phyloP scores from a whole-genome alignment of 2,329 filamentous ascomycete species.

The Cryphonectria naterciae region DNA sequence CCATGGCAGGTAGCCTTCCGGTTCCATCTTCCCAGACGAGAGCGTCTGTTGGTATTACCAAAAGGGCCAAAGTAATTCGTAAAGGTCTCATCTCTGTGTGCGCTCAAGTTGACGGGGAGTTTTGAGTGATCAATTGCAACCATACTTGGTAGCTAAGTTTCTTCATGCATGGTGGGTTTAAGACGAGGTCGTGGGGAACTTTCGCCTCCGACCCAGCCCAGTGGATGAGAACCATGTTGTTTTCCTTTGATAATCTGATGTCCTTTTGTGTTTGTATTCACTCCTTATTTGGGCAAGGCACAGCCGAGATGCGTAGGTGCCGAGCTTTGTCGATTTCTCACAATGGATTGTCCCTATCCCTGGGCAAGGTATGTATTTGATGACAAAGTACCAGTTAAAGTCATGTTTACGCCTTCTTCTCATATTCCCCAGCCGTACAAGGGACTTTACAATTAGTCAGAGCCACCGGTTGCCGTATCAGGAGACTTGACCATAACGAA shows the following conservation, averaged over 20 bases:
- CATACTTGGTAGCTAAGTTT: not conserved
- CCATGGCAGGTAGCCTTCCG: constrained; percentile 16
- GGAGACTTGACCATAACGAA: not conserved
- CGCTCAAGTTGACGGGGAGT: not conserved
- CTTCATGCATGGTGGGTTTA: not conserved
- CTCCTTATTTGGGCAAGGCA: not conserved
- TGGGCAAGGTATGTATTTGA: not conserved
- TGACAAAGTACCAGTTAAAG: not conserved
- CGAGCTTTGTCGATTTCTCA: not conserved
- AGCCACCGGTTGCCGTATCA: not conserved
- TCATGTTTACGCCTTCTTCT: not conserved
- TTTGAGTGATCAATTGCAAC: not conserved
- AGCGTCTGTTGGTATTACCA: not conserved
- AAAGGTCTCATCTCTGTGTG: not conserved
- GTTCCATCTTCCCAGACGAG: constrained; percentile 15
- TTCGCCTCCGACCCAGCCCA: not conserved
- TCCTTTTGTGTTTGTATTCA: constrained; percentile 2
- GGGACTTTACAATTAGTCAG: not conserved
- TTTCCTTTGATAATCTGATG: not conserved
- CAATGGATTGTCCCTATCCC: not conserved
- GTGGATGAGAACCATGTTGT: not conserved
- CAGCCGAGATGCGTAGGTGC: not conserved
- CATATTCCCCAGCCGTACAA: not conserved
- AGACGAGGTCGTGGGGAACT: not conserved
- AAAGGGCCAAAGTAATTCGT: not conserved